Evolutionary conservation across 306 rosid species (phyloP), one percentile per base, ranked within the genome.

Genomic region (Dryas alaskensis): DNA sequence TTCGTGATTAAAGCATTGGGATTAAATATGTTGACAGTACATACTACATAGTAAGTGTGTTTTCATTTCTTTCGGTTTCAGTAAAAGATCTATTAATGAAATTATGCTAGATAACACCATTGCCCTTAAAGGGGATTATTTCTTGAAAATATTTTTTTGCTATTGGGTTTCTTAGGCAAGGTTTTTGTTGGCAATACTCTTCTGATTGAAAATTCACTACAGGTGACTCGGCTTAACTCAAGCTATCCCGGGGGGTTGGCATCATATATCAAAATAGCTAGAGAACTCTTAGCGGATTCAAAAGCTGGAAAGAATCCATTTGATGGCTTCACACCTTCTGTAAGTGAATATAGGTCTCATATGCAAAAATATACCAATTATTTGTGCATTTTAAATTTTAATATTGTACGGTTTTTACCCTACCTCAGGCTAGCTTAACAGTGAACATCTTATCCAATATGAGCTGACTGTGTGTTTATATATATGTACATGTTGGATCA

Each of bases 311-410:
- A 50, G 84, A 94, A 94, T 46, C 97, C 99, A 60, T 94, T 86
- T 31, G 89, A 92, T 76, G 97, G 97, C 70, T 94, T 89, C 90
- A 90, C 87, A 39, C 99, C 99, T 79, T 94, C 97, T n/a, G 99
- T 94, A 72, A 86, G 95, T 84, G 7, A 11, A 67, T 61, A 49
- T 11, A 60, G 25, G 37, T 69, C 63, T 57, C 70, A 19, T 55
- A 10, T 40, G 10, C 7, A 44, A 7, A 7, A n/a, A 8, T 22
- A 22, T 22, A 22, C 25, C 57, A 52, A 1, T 52, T 52, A 11
- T 59, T 0, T 60, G 45, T 60, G 62, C 57, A 31, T 31, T 31
- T 31, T 22, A 22, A 22, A 22, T 22, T 22, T 31, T 31, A 31
- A 31, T 2, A 0, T 31, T 31, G 37, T 31, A 31, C 31, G 1